Evolutionary conservation across 371 early-diverging fungal species (phyloP), one percentile per base, ranked within the genome.

Genomic region (Mucor lusitanicus): DNA sequence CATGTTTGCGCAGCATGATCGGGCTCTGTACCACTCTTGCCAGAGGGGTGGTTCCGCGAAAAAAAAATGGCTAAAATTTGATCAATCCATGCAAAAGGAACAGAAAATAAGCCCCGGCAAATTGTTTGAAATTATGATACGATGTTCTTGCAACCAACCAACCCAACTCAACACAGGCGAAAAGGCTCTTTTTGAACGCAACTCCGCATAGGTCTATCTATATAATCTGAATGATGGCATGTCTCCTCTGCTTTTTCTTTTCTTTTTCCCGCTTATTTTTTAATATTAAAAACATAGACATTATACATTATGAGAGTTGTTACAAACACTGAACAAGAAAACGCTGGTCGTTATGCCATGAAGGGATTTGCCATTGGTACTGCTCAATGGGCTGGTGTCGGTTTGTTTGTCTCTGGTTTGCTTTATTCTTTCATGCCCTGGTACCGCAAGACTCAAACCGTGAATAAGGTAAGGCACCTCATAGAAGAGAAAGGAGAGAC

Each of bases 341-440:
- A 73, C 33, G 84, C 84, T 25, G 61, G 76, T 50, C 58, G 63
- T 19, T 76, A 84, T 69, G 80, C 82, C 63, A 84, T 84, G 84
- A 84, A 84, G 59, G 84, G 84, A 3, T 84, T 81, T 58, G 75
- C 75, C 30, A 73, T 82, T 65, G 84, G 84, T 44, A 62, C 68
- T 9, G 79, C 80, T 5, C 80, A 84, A 62, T 84, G 84, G 84
- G 84, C 73, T 32, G 74, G 77, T 63, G 81, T 84, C 19, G 84
- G 84, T 68, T 23, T 84, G 0, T 77, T 80, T 64, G 82, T 76
- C 17, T 80, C 84, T 7, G 80, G 76, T 28, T 56, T 80, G 21
- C 67, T 76, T 32, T 80, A 82, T 42, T 68, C 80, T 11, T 80
- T 80, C 32, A 67, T 76, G 62, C 84, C 84, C 55, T 78, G 84